phyloP scores from a whole-genome alignment of 1,284 basidiomycete genomes.

The Trichosporon coremiiforme region DNA sequence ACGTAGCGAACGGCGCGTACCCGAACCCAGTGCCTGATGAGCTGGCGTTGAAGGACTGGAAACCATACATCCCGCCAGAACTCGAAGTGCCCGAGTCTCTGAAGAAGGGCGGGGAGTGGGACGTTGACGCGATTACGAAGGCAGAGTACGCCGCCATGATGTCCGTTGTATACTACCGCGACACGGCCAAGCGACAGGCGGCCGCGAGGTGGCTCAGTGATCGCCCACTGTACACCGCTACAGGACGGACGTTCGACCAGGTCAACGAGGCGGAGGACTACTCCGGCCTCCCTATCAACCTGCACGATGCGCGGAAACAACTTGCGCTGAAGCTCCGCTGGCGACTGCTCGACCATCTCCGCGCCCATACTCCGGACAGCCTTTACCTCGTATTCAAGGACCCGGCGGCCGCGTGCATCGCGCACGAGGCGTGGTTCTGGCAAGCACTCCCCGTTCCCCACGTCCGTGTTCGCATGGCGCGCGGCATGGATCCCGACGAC shows the following conservation, averaged over 20 bases:
- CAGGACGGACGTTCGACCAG: neutral
- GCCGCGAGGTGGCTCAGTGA: constrained; percentile 6
- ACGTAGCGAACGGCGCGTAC: neutral
- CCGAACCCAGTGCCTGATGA: neutral
- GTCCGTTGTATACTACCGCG: neutral
- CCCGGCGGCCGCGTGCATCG: neutral
- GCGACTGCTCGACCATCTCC: neutral
- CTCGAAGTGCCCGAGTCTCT: neutral
- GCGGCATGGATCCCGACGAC: neutral
- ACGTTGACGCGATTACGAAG: neutral
- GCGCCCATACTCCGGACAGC: neutral
- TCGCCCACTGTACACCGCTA: neutral
- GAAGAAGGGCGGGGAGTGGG: neutral
- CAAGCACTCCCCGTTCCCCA: neutral
- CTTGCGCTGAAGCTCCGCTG: neutral
- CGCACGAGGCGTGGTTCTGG: neutral
- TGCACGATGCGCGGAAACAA: neutral
- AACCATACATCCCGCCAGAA: neutral
- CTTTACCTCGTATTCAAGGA: neutral
- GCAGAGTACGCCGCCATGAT: constrained; percentile 11
- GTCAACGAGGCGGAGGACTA: neutral
- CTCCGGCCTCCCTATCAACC: neutral
- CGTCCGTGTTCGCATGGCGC: neutral
- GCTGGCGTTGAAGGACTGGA: neutral
- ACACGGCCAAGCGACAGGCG: neutral